Conservation (phyloP, 202 grass and related monocot species). For the Setaria italica region DNA sequence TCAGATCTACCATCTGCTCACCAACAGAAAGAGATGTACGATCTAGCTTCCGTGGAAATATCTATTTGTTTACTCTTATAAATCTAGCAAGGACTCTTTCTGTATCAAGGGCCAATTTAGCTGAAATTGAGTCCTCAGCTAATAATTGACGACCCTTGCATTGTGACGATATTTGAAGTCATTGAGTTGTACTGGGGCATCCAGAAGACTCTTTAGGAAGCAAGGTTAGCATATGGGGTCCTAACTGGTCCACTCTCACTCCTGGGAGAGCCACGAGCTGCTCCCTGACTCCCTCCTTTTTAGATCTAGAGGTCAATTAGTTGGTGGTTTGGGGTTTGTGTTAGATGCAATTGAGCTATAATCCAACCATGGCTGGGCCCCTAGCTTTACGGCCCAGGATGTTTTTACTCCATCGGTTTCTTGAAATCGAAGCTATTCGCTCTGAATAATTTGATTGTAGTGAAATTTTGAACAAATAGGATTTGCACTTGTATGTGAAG, state of each 20-base stretch:
- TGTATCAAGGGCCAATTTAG: not conserved
- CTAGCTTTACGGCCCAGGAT: not conserved
- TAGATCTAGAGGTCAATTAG: conserved; percentile 40
- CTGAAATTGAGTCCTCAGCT: conserved; percentile 19
- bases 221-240: conserved; percentile 10
- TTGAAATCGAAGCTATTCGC: conserved; percentile 34
- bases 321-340: conserved; percentile 36
- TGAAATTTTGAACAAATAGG: not conserved
- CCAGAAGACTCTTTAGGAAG: conserved; percentile 10
- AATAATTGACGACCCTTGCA: not conserved
- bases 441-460: not conserved
- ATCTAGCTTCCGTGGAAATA: conserved; percentile 14
- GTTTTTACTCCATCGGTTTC: conserved; percentile 35
- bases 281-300: conserved; percentile 17
- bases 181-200: not conserved
- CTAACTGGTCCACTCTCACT: conserved; percentile 27
- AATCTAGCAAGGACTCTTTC: conserved; percentile 1
- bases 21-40: conserved; percentile 41
- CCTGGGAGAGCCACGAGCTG: not conserved
- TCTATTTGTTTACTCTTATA: not conserved
- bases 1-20: conserved; percentile 40
- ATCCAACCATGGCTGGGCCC: conserved; percentile 30
- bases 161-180: not conserved
- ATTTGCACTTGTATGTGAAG: not conserved
- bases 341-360: conserved; percentile 35